Conservation (phyloP, 129 eudicot genomes). For the Heracleum sosnowskyi region DNA sequence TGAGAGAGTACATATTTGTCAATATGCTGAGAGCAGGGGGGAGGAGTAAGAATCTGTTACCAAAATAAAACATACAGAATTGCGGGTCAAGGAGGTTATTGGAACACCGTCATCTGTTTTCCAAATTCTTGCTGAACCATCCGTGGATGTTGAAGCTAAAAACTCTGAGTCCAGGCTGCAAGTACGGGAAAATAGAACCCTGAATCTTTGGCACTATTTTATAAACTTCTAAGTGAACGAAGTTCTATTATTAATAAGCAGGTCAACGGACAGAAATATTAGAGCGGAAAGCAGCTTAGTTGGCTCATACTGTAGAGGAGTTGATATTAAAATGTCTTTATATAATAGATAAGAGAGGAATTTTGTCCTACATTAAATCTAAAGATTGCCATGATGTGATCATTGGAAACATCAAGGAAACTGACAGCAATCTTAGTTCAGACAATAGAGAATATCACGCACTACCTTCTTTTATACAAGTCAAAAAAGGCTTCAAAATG, state of each 20-base stretch:
- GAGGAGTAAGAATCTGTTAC: background rate
- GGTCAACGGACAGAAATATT: background rate
- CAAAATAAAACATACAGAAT: constrained; percentile 40
- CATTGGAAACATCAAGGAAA: background rate
- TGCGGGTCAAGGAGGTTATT: constrained; percentile 65
- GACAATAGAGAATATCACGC: background rate
- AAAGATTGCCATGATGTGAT: background rate
- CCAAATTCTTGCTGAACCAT: constrained; percentile 97
- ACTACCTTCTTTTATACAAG: background rate
- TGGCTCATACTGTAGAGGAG: background rate
- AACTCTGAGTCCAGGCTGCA: constrained; percentile 92
- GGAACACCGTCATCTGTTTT: constrained; percentile 81
- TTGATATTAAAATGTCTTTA: background rate
- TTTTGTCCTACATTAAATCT: background rate
- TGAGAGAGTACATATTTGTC: constrained; percentile 7
- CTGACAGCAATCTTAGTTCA: background rate
- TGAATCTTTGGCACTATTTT: background rate
- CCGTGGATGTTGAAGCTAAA: constrained; percentile 92
- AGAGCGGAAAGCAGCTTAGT: background rate
- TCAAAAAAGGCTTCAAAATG: background rate
- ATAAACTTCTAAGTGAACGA: background rate
- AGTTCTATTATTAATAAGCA: background rate
- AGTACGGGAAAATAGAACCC: constrained; percentile 11
- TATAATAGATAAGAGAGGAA: background rate
- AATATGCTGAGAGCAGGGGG: constrained; percentile 12